Percentiles rank a stretch among this genome's conserved stretches.
Evolutionary conservation across 2,329 filamentous ascomycete genomes (phyloP).

Genomic region (Cytospora chrysosperma): DNA sequence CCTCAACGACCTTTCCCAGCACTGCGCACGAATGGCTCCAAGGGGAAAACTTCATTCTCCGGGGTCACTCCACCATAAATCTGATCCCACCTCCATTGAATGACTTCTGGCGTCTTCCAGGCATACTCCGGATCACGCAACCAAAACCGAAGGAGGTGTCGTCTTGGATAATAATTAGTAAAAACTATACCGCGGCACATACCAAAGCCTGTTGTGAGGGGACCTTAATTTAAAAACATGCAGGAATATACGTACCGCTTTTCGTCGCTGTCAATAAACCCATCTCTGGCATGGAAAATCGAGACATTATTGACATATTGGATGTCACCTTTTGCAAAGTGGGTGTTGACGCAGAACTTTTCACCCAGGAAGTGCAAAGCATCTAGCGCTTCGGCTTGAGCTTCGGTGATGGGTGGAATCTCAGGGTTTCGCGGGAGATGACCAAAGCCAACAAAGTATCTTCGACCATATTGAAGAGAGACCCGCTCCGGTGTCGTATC

Average conservation of each 20-base stretch:
- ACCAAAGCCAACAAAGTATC: slow-evolving; percentile 58
- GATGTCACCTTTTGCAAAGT: slow-evolving; percentile 52
- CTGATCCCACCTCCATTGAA: slow-evolving; percentile 50
- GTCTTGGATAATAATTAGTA: slow-evolving; percentile 36
- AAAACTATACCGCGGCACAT: slow-evolving; percentile 41
- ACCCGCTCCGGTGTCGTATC: slow-evolving; percentile 48
- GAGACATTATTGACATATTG: slow-evolving; percentile 56
- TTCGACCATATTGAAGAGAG: slow-evolving; percentile 59
- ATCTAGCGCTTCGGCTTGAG: slow-evolving; percentile 53
- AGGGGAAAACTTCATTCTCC: slow-evolving; percentile 54
- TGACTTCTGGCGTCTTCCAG: slow-evolving; percentile 45
- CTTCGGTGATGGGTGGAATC: slow-evolving; percentile 57
- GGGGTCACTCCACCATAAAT: slow-evolving; percentile 52
- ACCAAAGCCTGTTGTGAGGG: slow-evolving; percentile 33
- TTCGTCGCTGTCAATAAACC: slow-evolving; percentile 44
- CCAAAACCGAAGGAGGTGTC: slow-evolving; percentile 51
- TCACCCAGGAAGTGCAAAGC: slow-evolving; percentile 50
- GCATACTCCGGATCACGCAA: slow-evolving; percentile 48
- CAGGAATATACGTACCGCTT: slow-evolving; percentile 40
- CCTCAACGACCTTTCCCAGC: slow-evolving; percentile 33
- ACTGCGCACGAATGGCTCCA: slow-evolving; percentile 51
- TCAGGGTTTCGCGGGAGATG: slow-evolving; percentile 50
- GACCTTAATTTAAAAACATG: neutral
- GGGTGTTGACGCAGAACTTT: slow-evolving; percentile 43
- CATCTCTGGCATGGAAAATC: slow-evolving; percentile 52